Evolutionary conservation across 148 eudicot genomes (phyloP).

Genomic region (Salicornia ramosissima): DNA sequence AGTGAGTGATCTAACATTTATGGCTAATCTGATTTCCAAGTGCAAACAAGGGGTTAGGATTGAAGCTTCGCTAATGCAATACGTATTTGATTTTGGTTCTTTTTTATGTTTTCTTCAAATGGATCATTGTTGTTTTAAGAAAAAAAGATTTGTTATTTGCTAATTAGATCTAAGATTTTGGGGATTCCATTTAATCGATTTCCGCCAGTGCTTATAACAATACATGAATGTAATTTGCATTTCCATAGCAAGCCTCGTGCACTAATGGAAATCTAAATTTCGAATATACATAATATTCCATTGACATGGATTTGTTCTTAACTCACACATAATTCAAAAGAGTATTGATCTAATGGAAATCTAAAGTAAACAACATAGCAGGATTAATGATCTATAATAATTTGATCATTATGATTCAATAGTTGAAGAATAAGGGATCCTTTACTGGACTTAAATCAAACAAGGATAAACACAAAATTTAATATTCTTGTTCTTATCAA

Average conservation of each 20-base stretch:
- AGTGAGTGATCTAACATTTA: neutral
- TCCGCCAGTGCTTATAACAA: neutral
- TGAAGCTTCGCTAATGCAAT: neutral
- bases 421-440: neutral
- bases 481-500: no score
- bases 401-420: neutral
- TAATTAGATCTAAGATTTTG: constrained; percentile 35
- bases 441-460: neutral
- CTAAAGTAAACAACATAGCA: no score
- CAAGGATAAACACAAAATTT: no score
- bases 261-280: no score
- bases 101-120: no score
- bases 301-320: no score
- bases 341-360: neutral
- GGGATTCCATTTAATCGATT: neutral
- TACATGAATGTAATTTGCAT: neutral
- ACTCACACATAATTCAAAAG: no score
- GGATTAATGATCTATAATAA: neutral
- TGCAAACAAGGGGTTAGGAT: neutral
- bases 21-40: neutral
- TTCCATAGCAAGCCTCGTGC: neutral
- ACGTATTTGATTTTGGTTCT: no score
- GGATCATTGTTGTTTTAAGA: no score
- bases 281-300: neutral
- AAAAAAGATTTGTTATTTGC: neutral